Evolutionary conservation across 345 rosid genomes (phyloP).

Genomic region (Garcia nutans): DNA sequence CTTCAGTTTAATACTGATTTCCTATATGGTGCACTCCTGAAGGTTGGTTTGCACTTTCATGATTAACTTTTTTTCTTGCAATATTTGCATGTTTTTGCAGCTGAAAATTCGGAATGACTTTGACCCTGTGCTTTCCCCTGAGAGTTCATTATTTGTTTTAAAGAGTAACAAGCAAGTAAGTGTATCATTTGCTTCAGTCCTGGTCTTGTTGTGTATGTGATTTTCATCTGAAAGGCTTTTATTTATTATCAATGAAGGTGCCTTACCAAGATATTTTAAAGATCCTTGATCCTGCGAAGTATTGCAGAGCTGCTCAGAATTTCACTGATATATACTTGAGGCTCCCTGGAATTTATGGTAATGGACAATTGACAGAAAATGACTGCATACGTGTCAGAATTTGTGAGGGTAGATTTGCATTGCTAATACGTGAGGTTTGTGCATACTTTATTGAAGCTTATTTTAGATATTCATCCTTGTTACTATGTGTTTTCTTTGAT

Average conservation of each 20-base stretch:
- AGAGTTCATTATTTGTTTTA: constrained; percentile 94
- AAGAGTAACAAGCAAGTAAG: constrained; percentile 94
- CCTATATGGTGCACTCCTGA: constrained; percentile 1
- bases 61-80: constrained; percentile 9
- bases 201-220: neutral
- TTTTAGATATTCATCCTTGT: constrained; percentile 7
- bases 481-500: constrained; percentile 20
- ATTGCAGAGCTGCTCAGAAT: constrained; percentile 91
- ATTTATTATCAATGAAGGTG: constrained; percentile 50
- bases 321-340: constrained; percentile 84
- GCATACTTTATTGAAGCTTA: constrained; percentile 7
- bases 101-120: constrained; percentile 99
- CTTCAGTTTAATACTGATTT: constrained; percentile 3
- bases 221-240: constrained; percentile 20
- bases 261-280: constrained; percentile 79
- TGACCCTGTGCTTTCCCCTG: constrained; percentile 99
- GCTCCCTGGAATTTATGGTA: constrained; percentile 83
- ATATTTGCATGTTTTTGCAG: constrained; percentile 42
- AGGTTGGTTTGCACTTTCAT: neutral
- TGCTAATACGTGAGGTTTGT: constrained; percentile 94
- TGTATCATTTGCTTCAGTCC: constrained; percentile 10
- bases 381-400: constrained; percentile 98
- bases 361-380: constrained; percentile 81
- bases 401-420: constrained; percentile 97
- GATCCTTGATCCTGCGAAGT: constrained; percentile 74